Evolutionary conservation across 805 yeast genomes (phyloP), one percentile per base, ranked within the genome.

Genomic region (Teunomyces lycoperdinae): DNA sequence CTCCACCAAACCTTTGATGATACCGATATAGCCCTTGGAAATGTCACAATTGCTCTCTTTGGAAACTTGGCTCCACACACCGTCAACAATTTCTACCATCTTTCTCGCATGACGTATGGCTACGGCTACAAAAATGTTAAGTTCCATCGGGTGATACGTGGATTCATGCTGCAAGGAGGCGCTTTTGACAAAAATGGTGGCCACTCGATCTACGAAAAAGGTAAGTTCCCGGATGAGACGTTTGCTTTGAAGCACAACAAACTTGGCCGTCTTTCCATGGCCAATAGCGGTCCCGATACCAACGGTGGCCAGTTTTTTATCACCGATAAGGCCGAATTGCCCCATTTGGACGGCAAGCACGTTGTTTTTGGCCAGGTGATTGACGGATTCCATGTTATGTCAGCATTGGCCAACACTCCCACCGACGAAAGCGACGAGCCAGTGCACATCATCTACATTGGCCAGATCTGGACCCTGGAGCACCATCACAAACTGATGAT

Each of bases 1-100:
- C 61, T 80, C 29, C 45, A 64, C 26, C 70, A 70, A 30, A 66
- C 57, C 5, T 57, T 39, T 10, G 49, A 46, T 10, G 57, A 47
- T 27, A 30, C 16, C 42, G 31, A 8, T 24, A 13, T 11, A 42
- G 9, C 6, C 3, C 30, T 75, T 6, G 85, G 85, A 2, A 61
- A 63, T 6, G 57, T 87, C 48, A 71, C 76, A 9, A 58, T 87
- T 13, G 91, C 85, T 0, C 58, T 87, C 46, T 87, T 83, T 63
- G 89, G 89, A 2, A 71, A 80, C 0, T 76, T 78, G 7, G 86
- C 74, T 2, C 92, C 92, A 3, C 53, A 54, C 27, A 73, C 77
- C 13, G 75, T 64, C 20, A 54, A 52, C 28, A 69, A 68, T 51
- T 71, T 72, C 50, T 58, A 62, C 8, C 66, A 61, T 20, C 57